A percentile compares a stretch with the other conserved stretches of the same genome.
phyloP scores from a whole-genome alignment of 169 alveolate genomes.

The Perkinsus olseni region DNA sequence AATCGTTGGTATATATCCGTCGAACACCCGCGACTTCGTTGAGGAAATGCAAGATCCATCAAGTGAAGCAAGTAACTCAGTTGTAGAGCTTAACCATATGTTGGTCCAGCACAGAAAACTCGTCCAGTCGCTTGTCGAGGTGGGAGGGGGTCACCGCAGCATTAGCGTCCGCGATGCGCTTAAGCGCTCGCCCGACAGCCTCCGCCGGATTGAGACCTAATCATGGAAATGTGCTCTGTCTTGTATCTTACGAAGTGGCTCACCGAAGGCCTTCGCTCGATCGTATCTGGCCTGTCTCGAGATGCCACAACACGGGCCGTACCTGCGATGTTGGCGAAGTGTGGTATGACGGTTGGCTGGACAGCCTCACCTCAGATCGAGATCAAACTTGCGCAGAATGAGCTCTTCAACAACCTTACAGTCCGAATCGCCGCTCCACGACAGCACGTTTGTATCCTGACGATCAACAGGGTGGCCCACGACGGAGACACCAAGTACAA shows the following conservation, averaged over 20 bases:
- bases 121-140: neutral
- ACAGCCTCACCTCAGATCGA: neutral
- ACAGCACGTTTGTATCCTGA: neutral
- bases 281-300: neutral
- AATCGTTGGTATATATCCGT: too few species aligned
- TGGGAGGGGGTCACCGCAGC: neutral
- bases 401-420: neutral
- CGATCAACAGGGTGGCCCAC: neutral
- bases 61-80: neutral
- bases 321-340: neutral
- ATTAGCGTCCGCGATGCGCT: neutral
- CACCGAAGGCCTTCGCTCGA: neutral
- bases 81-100: neutral
- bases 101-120: neutral
- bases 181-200: neutral
- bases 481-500: neutral
- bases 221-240: neutral
- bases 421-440: neutral
- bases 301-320: neutral
- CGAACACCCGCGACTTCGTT: neutral
- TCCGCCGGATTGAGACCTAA: neutral
- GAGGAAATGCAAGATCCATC: neutral
- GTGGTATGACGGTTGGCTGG: neutral
- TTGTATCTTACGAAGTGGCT: neutral
- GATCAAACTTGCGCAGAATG: neutral